A percentile compares a stretch with the other conserved stretches of the same genome.
These are phyloP conservation scores for Albophoma yamanashiensis DNA, from an alignment of 2,329 filamentous ascomycete species.

Conservation along the genomic window DNA sequence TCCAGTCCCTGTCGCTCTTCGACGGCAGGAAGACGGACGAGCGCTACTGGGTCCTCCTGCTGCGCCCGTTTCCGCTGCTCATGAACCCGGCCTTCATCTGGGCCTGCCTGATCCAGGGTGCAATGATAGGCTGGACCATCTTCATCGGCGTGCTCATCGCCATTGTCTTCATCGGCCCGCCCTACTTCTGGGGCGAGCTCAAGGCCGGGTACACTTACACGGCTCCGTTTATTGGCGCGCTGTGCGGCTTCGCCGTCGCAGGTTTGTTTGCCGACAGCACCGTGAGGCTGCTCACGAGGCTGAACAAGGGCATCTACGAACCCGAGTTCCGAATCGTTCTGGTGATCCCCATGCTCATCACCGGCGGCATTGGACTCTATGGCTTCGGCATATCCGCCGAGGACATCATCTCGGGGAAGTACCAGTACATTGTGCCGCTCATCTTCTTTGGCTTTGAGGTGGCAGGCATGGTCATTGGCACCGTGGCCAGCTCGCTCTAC, in stretches of 20 bases:
- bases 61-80: slow-evolving; percentile 75
- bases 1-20: slow-evolving; percentile 56
- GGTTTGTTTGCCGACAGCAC: slow-evolving; percentile 65
- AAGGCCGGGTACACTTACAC: slow-evolving; percentile 81
- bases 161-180: slow-evolving; percentile 71
- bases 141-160: slow-evolving; percentile 78
- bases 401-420: slow-evolving; percentile 42
- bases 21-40: slow-evolving; percentile 77
- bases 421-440: slow-evolving; percentile 63
- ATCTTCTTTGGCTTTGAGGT: slow-evolving; percentile 80
- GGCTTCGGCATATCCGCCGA: slow-evolving; percentile 70
- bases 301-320: slow-evolving; percentile 76
- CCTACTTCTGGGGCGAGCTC: slow-evolving; percentile 72
- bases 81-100: slow-evolving; percentile 79
- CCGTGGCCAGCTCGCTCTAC: slow-evolving; percentile 76
- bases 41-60: slow-evolving; percentile 49
- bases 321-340: slow-evolving; percentile 83
- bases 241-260: slow-evolving; percentile 66
- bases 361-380: slow-evolving; percentile 69
- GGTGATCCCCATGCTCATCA: slow-evolving; percentile 69
- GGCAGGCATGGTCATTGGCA: slow-evolving; percentile 83
- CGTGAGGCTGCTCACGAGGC: slow-evolving; percentile 57
- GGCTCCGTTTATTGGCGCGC: slow-evolving; percentile 73
- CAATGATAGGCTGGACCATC: slow-evolving; percentile 91
- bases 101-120: slow-evolving; percentile 70